Evolutionary conservation across 805 yeast species (phyloP), one percentile per base, ranked within the genome.

Genomic region (Candida tallmaniae): DNA sequence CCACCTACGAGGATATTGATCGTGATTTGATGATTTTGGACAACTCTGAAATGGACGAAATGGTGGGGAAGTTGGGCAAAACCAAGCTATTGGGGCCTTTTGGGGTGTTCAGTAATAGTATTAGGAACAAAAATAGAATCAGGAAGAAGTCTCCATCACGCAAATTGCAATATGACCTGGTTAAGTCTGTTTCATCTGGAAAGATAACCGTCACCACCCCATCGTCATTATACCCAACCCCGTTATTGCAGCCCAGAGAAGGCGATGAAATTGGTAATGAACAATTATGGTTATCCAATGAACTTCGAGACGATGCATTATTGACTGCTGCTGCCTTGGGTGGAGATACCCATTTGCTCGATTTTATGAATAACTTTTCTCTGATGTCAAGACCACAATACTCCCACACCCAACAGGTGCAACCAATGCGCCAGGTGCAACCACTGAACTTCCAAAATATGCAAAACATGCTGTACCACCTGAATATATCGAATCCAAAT

Each of bases 1-100:
- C 68, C 35, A 73, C 77, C n/a, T 86, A 87, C 52, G 87, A 83
- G 23, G 94, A 86, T 14, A 80, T 88, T 78, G 95, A 88, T 54
- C 64, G 65, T 27, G 86, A 83, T 45, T 60, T 84, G 31, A 70
- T 74, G 1, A 51, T 64, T 4, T 57, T 86, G 15, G 80, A 82
- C 21, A 70, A 72, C 22, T 55, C 65, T 13, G 58, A 65, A 3
- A 49, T 58, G 20, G 60, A 56, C 28, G 40, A 40, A 17, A 42
- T 51, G 31, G 61, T 62, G 15, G 61, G 72, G 7, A 54, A 51
- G 1, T 52, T 62, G 17, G 65, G 62, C 3, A 64, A 66, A 26
- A 80, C 86, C 0, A 68, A 73, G 58, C 48, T 72, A 4, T 57
- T 72, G 28, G 95, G 95, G 1, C 94, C 93, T 10, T 88, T 86